Evolutionary conservation across 805 yeast genomes (phyloP).

Genomic region (Saturnispora kantuleensis): DNA sequence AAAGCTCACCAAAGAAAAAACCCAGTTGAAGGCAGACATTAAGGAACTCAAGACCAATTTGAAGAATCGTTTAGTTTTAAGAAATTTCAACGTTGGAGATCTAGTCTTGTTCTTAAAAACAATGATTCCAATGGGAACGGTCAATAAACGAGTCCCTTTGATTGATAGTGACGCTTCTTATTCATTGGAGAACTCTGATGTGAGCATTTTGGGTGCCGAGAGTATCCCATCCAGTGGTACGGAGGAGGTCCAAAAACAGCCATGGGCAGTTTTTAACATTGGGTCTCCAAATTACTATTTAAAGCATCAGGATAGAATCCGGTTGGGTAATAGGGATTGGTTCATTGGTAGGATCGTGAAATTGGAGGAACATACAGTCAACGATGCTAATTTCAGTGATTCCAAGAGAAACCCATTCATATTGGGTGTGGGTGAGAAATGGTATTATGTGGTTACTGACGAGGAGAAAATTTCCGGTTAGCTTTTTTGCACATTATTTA

Average conservation of each 20-base stretch:
- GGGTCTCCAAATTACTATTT: conserved; percentile 81
- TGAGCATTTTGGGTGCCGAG: conserved; percentile 3
- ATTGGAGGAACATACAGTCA: conserved; percentile 47
- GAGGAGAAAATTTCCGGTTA: conserved; percentile 23
- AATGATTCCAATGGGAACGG: conserved; percentile 11
- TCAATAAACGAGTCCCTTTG: not conserved
- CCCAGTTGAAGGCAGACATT: conserved; percentile 38
- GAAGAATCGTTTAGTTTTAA: conserved; percentile 52
- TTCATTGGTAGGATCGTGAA: conserved; percentile 58
- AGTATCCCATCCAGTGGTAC: conserved; percentile 1
- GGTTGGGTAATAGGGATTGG: conserved; percentile 57
- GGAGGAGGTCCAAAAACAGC: conserved; percentile 26
- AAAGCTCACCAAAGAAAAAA: conserved; percentile 66
- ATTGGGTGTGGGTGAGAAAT: conserved; percentile 48
- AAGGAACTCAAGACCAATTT: conserved; percentile 27
- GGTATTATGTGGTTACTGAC: conserved; percentile 55
- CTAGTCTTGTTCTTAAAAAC: conserved; percentile 82
- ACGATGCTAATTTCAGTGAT: conserved; percentile 31
- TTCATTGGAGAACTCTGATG: conserved; percentile 6
- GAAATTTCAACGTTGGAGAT: conserved; percentile 61
- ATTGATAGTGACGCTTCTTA: conserved; percentile 5
- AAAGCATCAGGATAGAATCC: conserved; percentile 27
- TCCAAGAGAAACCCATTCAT: conserved; percentile 51
- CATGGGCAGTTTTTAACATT: conserved; percentile 93
- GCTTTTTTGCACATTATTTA: not conserved